A percentile compares a stretch with the other conserved stretches of the same genome.
Conservation (phyloP, 2,329 filamentous ascomycete species). For the Phaeophleospora eucalypticola region DNA sequence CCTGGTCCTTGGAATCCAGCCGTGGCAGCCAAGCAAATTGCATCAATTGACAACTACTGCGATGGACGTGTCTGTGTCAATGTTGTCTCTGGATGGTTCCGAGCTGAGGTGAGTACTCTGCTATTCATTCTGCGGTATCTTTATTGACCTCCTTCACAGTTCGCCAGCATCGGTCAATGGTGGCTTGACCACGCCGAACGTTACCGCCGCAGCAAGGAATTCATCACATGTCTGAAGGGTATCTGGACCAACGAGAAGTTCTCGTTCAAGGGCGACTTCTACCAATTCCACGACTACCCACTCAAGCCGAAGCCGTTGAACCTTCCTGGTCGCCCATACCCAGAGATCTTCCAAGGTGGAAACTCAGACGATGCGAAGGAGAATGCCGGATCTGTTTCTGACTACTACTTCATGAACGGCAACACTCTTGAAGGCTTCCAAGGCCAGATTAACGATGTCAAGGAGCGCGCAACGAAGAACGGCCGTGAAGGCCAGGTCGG, state of each 20-base stretch:
- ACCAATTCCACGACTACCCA: slow-evolving; percentile 50
- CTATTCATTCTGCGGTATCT: neutral
- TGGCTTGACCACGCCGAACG: slow-evolving; percentile 53
- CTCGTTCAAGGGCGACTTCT: slow-evolving; percentile 50
- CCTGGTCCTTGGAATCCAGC: slow-evolving; percentile 51
- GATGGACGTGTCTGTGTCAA: slow-evolving; percentile 52
- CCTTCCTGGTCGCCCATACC: slow-evolving; percentile 43
- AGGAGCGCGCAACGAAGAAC: slow-evolving; percentile 42
- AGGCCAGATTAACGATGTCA: slow-evolving; percentile 48
- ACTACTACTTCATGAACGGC: slow-evolving; percentile 57
- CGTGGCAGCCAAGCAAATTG: slow-evolving; percentile 52
- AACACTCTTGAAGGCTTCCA: slow-evolving; percentile 53
- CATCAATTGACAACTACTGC: slow-evolving; percentile 51
- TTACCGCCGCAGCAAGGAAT: slow-evolving; percentile 49
- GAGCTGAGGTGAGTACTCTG: slow-evolving; percentile 37
- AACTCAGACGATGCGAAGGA: slow-evolving; percentile 50
- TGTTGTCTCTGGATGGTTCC: slow-evolving; percentile 53
- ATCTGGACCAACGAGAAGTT: slow-evolving; percentile 52
- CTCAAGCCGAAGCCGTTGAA: slow-evolving; percentile 49
- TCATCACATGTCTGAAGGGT: slow-evolving; percentile 49
- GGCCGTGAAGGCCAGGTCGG: slow-evolving; percentile 43
- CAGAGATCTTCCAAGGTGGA: slow-evolving; percentile 53
- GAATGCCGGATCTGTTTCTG: slow-evolving; percentile 46
- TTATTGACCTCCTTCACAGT: slow-evolving; percentile 26
- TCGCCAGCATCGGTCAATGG: slow-evolving; percentile 51